Evolutionary conservation across 2,329 filamentous ascomycete species (phyloP), one percentile per base, ranked within the genome.

Genomic region (Alternaria hordeiaustralica): DNA sequence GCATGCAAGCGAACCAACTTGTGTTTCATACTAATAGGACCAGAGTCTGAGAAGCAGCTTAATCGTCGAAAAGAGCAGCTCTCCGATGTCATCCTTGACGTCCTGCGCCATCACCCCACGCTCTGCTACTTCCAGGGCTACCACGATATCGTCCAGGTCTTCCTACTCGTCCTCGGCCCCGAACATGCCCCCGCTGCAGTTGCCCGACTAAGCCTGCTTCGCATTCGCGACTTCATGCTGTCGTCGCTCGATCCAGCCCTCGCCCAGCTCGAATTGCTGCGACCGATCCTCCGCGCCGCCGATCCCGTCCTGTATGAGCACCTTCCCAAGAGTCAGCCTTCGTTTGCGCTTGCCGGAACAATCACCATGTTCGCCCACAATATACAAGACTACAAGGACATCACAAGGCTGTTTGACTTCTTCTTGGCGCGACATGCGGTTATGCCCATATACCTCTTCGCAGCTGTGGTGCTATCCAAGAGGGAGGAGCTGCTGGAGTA

Each of bases 41-140:
- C 90, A 79, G 86, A 90, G 75, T 88, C 90, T 11, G 87, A 91
- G 28, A 84, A 87, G 67, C 89, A 95, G 70, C 86, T 96, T 61
- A 84, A 88, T 50, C 79, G 80, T 46, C 90, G 92, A 75, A 97
- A 96, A 77, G 78, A 85, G 58, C 89, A 96, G 74, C 87, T 99
- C 2, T 95, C 90, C 8, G 83, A 88, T 66, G 85, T 99, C 55
- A 98, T 99, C 73, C 88, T 88, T 55, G 87, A 91, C 68, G 89
- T 96, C 13, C 87, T 99, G 49, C 90, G 96, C 57, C 87, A 87
- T 33, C 87, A 96, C 73, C 93, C 94, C 15, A 90, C 90, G 78
- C 88, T 99, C 36, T 93, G 90, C 83, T 99, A 99, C 82, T 99
- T 99, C 80, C 96, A 99, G 83, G 96, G 96, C 78, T 99, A 96